Evolutionary conservation across 2,329 filamentous ascomycete genomes (phyloP), one percentile per base, ranked within the genome.

Genomic region (Cylindrodendrum hubeiense): DNA sequence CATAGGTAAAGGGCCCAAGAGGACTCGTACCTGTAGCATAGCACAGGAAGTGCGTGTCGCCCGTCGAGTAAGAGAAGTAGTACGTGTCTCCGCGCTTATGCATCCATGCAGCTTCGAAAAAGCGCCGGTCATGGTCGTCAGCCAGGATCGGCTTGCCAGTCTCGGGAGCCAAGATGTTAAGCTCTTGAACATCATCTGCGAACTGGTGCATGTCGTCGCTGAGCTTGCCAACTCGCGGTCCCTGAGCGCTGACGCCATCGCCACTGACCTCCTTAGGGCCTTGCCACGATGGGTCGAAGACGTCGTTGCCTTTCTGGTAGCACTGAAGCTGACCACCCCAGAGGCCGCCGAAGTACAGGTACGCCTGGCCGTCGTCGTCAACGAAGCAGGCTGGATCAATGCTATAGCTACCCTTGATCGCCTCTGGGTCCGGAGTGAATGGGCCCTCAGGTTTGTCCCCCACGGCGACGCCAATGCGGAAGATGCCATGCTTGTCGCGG

Each of bases 241-340:
- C 84, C 17, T 94, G 82, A 0, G 92, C 91, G 0, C 74, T 65
- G 4, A 84, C 85, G n/a, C 84, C 87, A 2, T 76, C 73, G 9
- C 88, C 89, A 2, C 77, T 78, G 0, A 90, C 88, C 75, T 92
- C 90, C 77, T 89, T 83, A 3, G 88, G 83, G 0, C 87, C 86
- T 22, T 83, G 81, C 81, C 83, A 86, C 4, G 80, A 73, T 3
- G 76, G 78, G 70, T 92, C 88, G 74, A 90, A 94, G 30, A 76
- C 68, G 65, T 80, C 79, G 67, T 84, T 79, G 34, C 87, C 86
- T 28, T 78, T 79, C 70, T 85, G 83, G 86, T 92, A 95, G 82
- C 91, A 94, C 78, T 94, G 91, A 68, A 95, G 81, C 79, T 95
- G 92, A 0, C 92, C 92, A 63, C 92, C 92, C 92, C 92, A 95